Conservation (phyloP, 1,284 basidiomycete species). For the Microstroma glucosiphilum region DNA sequence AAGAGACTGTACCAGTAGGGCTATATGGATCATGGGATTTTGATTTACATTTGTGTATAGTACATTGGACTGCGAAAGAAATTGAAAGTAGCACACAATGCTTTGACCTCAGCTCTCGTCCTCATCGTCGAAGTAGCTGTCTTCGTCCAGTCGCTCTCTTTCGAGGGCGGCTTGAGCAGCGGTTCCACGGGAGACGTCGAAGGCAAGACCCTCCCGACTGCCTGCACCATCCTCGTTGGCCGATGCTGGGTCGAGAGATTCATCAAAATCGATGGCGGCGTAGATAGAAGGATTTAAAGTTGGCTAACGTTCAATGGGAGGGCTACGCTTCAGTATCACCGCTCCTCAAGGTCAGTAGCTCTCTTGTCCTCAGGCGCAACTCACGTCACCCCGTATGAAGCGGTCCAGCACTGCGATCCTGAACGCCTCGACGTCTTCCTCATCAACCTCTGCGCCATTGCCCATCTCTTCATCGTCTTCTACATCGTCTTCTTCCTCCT, state of each 20-base stretch:
- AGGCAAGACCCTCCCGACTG: neutral
- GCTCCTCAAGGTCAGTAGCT: neutral
- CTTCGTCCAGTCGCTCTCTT: neutral
- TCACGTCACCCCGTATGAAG: conserved; percentile 12
- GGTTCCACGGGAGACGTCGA: neutral
- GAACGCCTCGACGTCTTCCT: conserved; percentile 17
- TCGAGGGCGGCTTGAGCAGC: neutral
- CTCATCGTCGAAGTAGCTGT: conserved; percentile 9
- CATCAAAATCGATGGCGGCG: conserved; percentile 8
- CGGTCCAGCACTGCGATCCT: conserved; percentile 8
- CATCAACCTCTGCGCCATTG: conserved; percentile 9
- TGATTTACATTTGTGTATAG: neutral
- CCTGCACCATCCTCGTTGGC: neutral
- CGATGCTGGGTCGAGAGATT: neutral
- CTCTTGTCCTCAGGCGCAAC: neutral
- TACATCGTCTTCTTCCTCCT: conserved; percentile 15
- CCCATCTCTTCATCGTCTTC: neutral
- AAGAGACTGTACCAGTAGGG: neutral
- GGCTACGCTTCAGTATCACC: neutral
- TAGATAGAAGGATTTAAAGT: conserved; percentile 14
- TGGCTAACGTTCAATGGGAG: neutral
- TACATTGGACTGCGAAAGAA: conserved; percentile 1
- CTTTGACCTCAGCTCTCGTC: conserved; percentile 17
- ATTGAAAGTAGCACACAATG: neutral
- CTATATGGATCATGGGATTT: neutral